Evolutionary conservation across 371 early-diverging fungal species (phyloP), one percentile per base, ranked within the genome.

Genomic region (Capillidium rhysosporum): DNA sequence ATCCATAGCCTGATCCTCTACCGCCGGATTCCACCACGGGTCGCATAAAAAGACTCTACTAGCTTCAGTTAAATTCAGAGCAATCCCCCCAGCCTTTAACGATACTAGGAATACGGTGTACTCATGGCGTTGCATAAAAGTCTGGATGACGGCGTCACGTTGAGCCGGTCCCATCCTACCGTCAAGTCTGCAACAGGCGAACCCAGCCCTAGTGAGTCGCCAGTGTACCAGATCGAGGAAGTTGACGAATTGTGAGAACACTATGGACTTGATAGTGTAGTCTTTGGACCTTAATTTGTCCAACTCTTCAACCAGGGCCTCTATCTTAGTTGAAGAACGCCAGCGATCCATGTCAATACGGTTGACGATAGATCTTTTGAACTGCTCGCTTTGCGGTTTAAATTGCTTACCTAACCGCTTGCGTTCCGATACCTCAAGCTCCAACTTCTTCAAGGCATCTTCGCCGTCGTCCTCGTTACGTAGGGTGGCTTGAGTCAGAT

Each of bases 41-140:
- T 90, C 86, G 49, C 76, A 77, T 41, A 89, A 71, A 62, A 92
- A 92, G 2, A 95, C 93, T 20, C 81, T 72, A 58, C 83, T 85
- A 0, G 98, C 98, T 58, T 91, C 92, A 0, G 92, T 92, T 46
- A 97, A 66, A 61, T 97, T 97, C 40, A 97, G 68, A 0, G 94
- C 98, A 5, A 95, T 87, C 46, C 96, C 95, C 28, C 95, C 98
- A n/a, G 95, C 96, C 59, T 86, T 86, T 12, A 94, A 64, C 52
- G 84, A 84, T 47, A 92, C 84, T 38, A 94, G 66, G 59, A 94
- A 92, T 24, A 92, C 87, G 0, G 90, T 92, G 47, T 79, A 73
- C 24, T 75, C 71, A 3, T 89, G 85, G 14, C 86, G 81, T 16
- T 75, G 82, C 70, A 79, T 82, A 59, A 94, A 94, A 43, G 69